phyloP scores from a whole-genome alignment of 192 early-diverging fungal genomes.

The Entomortierella parvispora region DNA sequence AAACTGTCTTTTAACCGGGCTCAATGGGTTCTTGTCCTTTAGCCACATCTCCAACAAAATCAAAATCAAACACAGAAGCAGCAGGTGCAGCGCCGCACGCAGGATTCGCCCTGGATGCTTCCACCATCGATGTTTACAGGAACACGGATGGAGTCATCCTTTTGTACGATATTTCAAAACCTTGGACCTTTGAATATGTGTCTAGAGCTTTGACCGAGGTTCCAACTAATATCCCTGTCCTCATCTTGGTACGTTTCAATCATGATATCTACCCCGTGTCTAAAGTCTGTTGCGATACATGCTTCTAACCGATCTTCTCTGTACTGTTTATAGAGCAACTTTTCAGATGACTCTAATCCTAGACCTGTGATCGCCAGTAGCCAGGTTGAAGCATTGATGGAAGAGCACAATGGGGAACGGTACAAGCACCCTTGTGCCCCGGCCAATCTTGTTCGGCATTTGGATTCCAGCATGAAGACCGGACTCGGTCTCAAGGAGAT shows the following conservation, averaged over 20 bases:
- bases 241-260: constrained; percentile 56
- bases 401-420: constrained; percentile 20
- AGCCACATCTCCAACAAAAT: constrained; percentile 27
- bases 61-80: not conserved
- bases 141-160: constrained; percentile 65
- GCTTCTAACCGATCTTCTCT: not conserved
- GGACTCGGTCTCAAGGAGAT: constrained; percentile 65
- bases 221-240: constrained; percentile 56
- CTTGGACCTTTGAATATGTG: constrained; percentile 71
- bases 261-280: not conserved
- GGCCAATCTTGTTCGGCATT: constrained; percentile 63
- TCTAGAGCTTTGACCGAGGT: constrained; percentile 52
- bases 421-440: constrained; percentile 30
- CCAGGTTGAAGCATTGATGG: constrained; percentile 17
- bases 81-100: constrained; percentile 32
- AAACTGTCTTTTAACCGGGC: not conserved
- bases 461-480: constrained; percentile 62
- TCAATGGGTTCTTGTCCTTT: not conserved
- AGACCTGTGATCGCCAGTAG: constrained; percentile 1
- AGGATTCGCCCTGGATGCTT: constrained; percentile 59
- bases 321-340: constrained; percentile 45
- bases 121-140: constrained; percentile 68
- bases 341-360: constrained; percentile 39
- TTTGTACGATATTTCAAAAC: constrained; percentile 68
- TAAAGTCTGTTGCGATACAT: not conserved